Base-by-base conservation (phyloP, 176 grass and related monocot genomes). In the Carex pumila region DNA sequence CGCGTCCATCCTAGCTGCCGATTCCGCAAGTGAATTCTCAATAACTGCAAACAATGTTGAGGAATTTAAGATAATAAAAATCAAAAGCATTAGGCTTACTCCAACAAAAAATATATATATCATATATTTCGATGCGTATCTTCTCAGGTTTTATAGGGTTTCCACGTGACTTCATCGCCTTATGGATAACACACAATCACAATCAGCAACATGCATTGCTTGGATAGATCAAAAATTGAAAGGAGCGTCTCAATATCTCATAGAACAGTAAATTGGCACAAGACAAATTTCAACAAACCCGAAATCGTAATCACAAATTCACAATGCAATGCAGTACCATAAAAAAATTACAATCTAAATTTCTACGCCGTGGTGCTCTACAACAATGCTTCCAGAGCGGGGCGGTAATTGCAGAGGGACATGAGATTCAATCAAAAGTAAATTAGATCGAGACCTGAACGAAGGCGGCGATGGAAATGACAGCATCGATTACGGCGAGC, bases 1-100 rank as follows among this genome's bases (percentile, higher is more conserved):
- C 97, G 91, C 37, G 97, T 99, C 93, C 97, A 99, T 41, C 97
- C 97, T 79, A 89, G 90, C 76, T 85, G 88, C 71, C 86, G 89
- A 85, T 89, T 92, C 47, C 88, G 90, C 79, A 89, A 85, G 84
- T 99, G 97, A 86, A 96, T 99, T 89, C 97, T 90, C 79, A 91
- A 62, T 56, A 99, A 87, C 97, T 99, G 85, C 17, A 37, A 81
- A 61, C 58, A 78, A 67, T 3, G 68, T 55, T 19, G 5, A 61
- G 39, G 11, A 54, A 69, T 41, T 68, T 36, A 80, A 50, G n/a
- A 65, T 43, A 69, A 86, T 10, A 13, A 74, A 50, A 25, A 80
- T 25, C 7, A 25, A 30, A 54, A 54, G 63, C 31, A 70, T 34
- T 25, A 67, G 22, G 1, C 12, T 22, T 12, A 66, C 6, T 31